Base-by-base conservation (phyloP, 768 basidiomycete species). In the Candolleomyces efflorescens region DNA sequence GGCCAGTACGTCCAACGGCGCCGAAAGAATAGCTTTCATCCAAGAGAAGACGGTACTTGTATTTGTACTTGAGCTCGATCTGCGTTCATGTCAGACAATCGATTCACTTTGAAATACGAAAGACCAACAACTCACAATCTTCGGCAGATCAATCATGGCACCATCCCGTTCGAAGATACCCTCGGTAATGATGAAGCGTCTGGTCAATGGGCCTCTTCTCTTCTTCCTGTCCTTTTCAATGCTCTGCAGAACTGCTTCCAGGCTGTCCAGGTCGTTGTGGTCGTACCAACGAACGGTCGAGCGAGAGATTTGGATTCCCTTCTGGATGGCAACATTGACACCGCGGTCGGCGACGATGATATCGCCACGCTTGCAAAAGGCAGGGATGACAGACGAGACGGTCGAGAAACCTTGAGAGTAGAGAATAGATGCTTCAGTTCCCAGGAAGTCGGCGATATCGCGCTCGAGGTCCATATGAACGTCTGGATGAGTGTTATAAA, bases 261-360 rank as follows among this genome's bases (percentile, higher is more conserved):
- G 81, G 62, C 89, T 92, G 65, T 86, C 85, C 69, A 94, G 78
- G 67, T 98, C 94, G 63, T 96, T 97, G 69, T 98, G 97, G 63
- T 98, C 95, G 69, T 84, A 99, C 93, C 93, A 99, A 54, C 92
- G 84, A 36, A 98, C 84, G 0, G 89, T 94, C 5, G 87, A 92
- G 41, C 97, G 87, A 18, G 89, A 91, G 59, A 98, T 93, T 69
- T 96, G 90, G 26, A 98, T 85, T 17, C 96, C 97, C 72, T 94
- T 96, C 70, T 98, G 95, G 55, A 98, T 91, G 15, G 92, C 86
- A 70, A 98, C 94, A 72, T 91, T 96, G 63, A 94, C 87, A n/a
- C 87, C 84, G n/a, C 93, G 86, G 71, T 99, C 96, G 3, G 94
- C 94, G n/a, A 99, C 91, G 66, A 99, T 95, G 66, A 99, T 85